Evolutionary conservation across 768 basidiomycete genomes (phyloP).

Genomic region (Floccularia luteovirens): DNA sequence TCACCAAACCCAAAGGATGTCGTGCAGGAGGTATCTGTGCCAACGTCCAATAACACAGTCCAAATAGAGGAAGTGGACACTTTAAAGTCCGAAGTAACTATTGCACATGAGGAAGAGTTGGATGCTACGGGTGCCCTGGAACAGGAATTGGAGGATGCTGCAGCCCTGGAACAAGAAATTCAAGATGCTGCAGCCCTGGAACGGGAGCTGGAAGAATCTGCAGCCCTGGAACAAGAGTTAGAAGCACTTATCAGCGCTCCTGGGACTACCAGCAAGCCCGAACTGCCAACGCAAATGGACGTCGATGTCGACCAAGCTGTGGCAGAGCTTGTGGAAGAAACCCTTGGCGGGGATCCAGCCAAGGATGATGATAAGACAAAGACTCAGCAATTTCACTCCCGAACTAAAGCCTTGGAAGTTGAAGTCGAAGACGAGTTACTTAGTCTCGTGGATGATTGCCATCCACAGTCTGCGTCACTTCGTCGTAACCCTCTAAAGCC

Average conservation of each 20-base stretch:
- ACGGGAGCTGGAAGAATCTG: slow-evolving; percentile 24
- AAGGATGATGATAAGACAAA: slow-evolving; percentile 15
- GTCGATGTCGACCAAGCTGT: slow-evolving; percentile 32
- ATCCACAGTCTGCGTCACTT: slow-evolving; percentile 10
- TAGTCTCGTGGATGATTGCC: slow-evolving; percentile 56
- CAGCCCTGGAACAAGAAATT: not conserved
- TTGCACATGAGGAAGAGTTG: too few relatives aligned
- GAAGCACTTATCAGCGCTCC: slow-evolving; percentile 27
- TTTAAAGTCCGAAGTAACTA: too few relatives aligned
- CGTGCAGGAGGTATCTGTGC: too few relatives aligned
- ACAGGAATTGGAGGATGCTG: not conserved
- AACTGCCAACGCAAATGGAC: slow-evolving; percentile 32
- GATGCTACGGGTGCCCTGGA: too few relatives aligned
- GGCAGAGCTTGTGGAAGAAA: slow-evolving; percentile 35
- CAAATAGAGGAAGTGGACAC: too few relatives aligned
- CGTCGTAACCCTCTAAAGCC: slow-evolving; percentile 7
- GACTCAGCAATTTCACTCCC: too few relatives aligned
- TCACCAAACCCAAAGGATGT: too few relatives aligned
- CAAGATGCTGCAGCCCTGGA: slow-evolving; percentile 11
- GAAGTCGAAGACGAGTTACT: slow-evolving; percentile 64
- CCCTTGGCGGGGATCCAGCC: slow-evolving; percentile 19
- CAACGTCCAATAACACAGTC: too few relatives aligned
- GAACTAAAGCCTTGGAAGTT: slow-evolving; percentile 23
- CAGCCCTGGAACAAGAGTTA: slow-evolving; percentile 38
- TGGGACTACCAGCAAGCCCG: slow-evolving; percentile 20